Base-by-base conservation (phyloP, 2,329 filamentous ascomycete species). In the Epichloe typhina region DNA sequence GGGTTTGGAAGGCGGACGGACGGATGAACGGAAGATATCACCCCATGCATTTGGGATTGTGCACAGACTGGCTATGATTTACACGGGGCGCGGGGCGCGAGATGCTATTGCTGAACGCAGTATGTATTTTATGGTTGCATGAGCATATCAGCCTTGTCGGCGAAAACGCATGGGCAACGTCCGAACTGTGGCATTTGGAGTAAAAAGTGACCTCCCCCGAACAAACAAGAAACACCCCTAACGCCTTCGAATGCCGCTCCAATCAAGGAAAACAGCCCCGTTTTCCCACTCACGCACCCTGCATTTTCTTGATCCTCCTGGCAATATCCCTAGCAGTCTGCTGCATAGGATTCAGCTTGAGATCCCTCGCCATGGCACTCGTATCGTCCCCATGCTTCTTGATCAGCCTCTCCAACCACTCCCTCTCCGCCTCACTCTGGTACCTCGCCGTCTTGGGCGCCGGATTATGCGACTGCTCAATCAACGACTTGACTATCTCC, bases 341-440 rank as follows among this genome's bases (percentile, higher is more conserved):
- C 73, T 96, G 90, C 83, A 91, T 90, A 2, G 88, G 86, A 64
- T 96, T 96, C 61, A 95, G 69, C 72, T 82, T 90, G 56, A 72
- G 71, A 64, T 96, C 90, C 66, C 84, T 72, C 50, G 80, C 79
- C 90, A 96, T 96, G 46, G 79, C 82, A n/a, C 64, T 68, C 52
- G 80, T 77, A 61, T 95, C 78, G 50, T 90, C 84, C 5, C 89
- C 88, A 65, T 95, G 78, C 68, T 79, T 83, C 50, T 75, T 77
- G 45, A 91, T 76, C 59, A 96, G 67, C 50, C 72, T 68, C 64
- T 76, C 74, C 55, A 94, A 68, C 86, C 90, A 96, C 64, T 88
- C 85, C 54, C 73, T 70, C 73, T 96, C 90, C 48, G 84, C 72
- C 57, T 79, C 71, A 62, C 86, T 93, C 73, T 88, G 84, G 58